Evolutionary conservation across 1,284 basidiomycete genomes (phyloP).

Genomic region (Hypsizygus ulmarius): DNA sequence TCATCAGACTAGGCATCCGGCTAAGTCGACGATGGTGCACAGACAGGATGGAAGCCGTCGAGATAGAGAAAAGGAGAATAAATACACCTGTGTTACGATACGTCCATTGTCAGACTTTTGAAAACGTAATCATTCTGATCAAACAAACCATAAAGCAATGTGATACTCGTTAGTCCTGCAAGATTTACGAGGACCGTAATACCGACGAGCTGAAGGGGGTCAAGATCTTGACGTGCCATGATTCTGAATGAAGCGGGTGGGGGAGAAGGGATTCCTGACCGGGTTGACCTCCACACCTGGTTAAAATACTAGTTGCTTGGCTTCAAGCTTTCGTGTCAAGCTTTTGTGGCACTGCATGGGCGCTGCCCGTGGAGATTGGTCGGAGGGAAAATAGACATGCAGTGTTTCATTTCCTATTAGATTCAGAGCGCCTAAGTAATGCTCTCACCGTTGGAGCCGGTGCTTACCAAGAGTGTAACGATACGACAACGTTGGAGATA

Average conservation of each 20-base stretch:
- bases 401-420: too few relatives aligned
- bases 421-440: too few relatives aligned
- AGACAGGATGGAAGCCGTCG: slow-evolving; percentile 11
- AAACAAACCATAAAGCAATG: slow-evolving; percentile 15
- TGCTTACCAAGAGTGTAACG: too few relatives aligned
- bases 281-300: too few relatives aligned
- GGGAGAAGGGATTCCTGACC: not conserved
- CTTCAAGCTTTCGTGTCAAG: too few relatives aligned
- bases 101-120: too few relatives aligned
- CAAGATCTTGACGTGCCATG: slow-evolving; percentile 9
- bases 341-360: too few relatives aligned
- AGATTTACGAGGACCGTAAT: slow-evolving; percentile 14
- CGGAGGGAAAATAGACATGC: too few relatives aligned
- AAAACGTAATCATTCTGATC: not conserved
- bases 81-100: slow-evolving; percentile 18
- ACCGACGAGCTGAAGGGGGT: slow-evolving; percentile 12
- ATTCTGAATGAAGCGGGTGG: not conserved
- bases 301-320: too few relatives aligned
- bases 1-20: not conserved
- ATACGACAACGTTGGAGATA: too few relatives aligned
- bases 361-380: too few relatives aligned
- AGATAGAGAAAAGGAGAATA: slow-evolving; percentile 15
- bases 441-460: too few relatives aligned
- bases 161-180: slow-evolving; percentile 15
- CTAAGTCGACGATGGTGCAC: not conserved